Conservation (phyloP, 73 alveolate species). For the Paramecium tetraurelia region DNA sequence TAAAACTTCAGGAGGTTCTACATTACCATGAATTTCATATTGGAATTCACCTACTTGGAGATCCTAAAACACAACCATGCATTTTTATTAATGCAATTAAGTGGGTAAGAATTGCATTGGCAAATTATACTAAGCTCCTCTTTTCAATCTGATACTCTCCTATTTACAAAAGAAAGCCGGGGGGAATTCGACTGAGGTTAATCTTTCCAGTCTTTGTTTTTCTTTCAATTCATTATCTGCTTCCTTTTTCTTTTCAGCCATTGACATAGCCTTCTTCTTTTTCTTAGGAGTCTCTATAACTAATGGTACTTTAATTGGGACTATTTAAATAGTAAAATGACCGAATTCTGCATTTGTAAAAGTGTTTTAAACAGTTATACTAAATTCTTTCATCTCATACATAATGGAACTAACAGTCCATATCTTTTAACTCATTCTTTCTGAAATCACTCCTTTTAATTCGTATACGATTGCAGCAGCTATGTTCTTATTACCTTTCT, state of each 20-base stretch:
- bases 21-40: slow-evolving; percentile 94
- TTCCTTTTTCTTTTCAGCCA: slow-evolving; percentile 55
- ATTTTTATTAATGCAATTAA: slow-evolving; percentile 89
- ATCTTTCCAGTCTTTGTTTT: slow-evolving; percentile 37
- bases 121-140: neutral
- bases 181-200: slow-evolving; percentile 43
- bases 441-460: slow-evolving; percentile 88
- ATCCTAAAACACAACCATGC: slow-evolving; percentile 90
- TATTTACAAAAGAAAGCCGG: slow-evolving; percentile 79
- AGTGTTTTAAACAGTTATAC: slow-evolving; percentile 28
- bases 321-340: slow-evolving; percentile 63
- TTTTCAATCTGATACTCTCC: slow-evolving; percentile 22
- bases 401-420: slow-evolving; percentile 74
- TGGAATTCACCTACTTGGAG: slow-evolving; percentile 95
- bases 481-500: slow-evolving; percentile 87
- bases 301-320: slow-evolving; percentile 64
- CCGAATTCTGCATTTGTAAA: slow-evolving; percentile 44
- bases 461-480: slow-evolving; percentile 99
- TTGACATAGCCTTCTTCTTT: slow-evolving; percentile 52
- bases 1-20: slow-evolving; percentile 86
- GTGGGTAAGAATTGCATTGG: slow-evolving; percentile 88
- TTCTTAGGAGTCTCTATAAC: slow-evolving; percentile 60
- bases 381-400: slow-evolving; percentile 60
- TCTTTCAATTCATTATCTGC: slow-evolving; percentile 24
- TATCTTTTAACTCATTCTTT: slow-evolving; percentile 78